Base-by-base conservation (phyloP, 495 filamentous ascomycete species). In the Melanomma pulvis-pyrius region DNA sequence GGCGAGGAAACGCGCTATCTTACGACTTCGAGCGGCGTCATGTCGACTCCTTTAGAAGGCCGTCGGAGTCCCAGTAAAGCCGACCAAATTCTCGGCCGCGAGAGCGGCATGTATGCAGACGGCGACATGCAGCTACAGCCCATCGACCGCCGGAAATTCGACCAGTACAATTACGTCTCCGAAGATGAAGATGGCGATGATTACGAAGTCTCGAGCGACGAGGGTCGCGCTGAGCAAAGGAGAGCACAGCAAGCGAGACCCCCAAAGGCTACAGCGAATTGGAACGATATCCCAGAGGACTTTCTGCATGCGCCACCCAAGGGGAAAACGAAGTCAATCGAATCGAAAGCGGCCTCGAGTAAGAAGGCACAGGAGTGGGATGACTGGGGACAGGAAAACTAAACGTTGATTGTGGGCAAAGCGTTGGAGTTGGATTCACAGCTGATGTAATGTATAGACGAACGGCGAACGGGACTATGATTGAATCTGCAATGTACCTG, bases 271-370 rank as follows among this genome's bases (percentile, higher is more conserved):
- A 71, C 66, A 2, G 61, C 61, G 61, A 71, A 73, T 53, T 77
- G 74, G 75, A 77, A 77, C 57, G 75, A 77, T 59, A 63, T 77
- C 12, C 75, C 75, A 1, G 74, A 73, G 9, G 75, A 73, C 44
- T 74, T 76, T 63, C 56, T 77, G 21, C 15, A 61, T 13, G 19
- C 50, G 24, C 46, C 71, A 22, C 65, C 74, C 30, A 61, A 61
- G 57, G 62, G 54, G 56, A 65, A 53, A 55, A 24, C 44, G n/a
- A 39, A 57, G 41, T 12, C 50, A n/a, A 7, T 25, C 22, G 24
- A 7, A 22, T 8, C 12, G 5, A 19, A 6, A 21, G 19, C 7
- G 26, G 30, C 25, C 4, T 21, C 24, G 22, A 57, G 46, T 47
- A 34, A 44, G 56, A 61, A 51, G 32, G 26, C 22, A 12, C 28